These are phyloP conservation scores for Penicillium sp. DNA, from an alignment of 2,329 filamentous ascomycete genomes.

Conservation along the genomic window DNA sequence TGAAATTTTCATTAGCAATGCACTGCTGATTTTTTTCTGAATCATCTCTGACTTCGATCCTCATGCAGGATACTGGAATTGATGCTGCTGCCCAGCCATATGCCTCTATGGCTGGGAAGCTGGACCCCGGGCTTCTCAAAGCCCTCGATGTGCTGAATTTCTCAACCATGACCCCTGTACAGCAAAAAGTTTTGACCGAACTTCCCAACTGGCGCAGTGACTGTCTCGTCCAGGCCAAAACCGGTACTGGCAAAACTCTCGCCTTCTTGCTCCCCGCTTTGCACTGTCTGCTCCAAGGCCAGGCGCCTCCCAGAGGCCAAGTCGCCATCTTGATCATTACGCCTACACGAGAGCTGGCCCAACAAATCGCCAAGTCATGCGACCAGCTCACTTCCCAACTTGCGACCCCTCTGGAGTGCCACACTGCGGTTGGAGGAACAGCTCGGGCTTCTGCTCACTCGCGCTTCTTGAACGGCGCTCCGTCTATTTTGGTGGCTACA, in stretches of 20 bases:
- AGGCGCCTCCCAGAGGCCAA: slow-evolving; percentile 29
- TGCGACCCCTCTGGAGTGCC: slow-evolving; percentile 37
- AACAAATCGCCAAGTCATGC: slow-evolving; percentile 48
- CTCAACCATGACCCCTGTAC: slow-evolving; percentile 50
- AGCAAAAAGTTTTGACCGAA: slow-evolving; percentile 50
- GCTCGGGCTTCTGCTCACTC: slow-evolving; percentile 25
- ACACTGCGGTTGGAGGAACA: slow-evolving; percentile 43
- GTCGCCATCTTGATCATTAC: slow-evolving; percentile 47
- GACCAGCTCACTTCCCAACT: slow-evolving; percentile 42
- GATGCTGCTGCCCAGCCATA: slow-evolving; percentile 26
- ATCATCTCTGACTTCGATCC: not conserved
- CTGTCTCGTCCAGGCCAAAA: slow-evolving; percentile 52
- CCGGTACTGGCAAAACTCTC: slow-evolving; percentile 49
- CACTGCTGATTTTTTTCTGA: not conserved
- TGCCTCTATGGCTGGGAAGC: slow-evolving; percentile 32
- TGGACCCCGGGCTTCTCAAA: slow-evolving; percentile 31
- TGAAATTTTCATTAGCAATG: not conserved
- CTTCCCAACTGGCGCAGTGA: slow-evolving; percentile 48
- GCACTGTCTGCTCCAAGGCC: slow-evolving; percentile 41
- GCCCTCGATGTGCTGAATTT: slow-evolving; percentile 33
- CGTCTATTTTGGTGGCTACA: slow-evolving; percentile 44
- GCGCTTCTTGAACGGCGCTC: slow-evolving; percentile 27
- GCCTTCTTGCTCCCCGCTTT: slow-evolving; percentile 47
- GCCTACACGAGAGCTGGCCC: slow-evolving; percentile 47
- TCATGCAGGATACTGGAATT: slow-evolving; percentile 13